Evolutionary conservation across 495 filamentous ascomycete species (phyloP), one percentile per base, ranked within the genome.

Genomic region (Alectoria sarmentosa): DNA sequence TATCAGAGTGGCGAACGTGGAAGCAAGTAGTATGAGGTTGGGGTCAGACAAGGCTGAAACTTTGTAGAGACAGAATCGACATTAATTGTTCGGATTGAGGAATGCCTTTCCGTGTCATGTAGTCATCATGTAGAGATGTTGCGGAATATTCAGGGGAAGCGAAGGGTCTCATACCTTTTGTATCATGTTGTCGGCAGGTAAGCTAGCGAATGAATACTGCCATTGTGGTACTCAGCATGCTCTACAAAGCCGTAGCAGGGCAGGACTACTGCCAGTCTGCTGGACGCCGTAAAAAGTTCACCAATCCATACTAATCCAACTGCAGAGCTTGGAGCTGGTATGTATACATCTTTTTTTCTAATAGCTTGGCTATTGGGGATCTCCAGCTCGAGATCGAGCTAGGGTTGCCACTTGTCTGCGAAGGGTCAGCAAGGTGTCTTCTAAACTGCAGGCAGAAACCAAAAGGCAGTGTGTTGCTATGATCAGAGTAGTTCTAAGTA

Each of bases 31-130:
- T 66, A 65, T 38, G 39, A 61, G 62, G 26, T 66, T 57, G 66
- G 67, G 68, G 80, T 96, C 92, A 96, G 91, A 96, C 92, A 96
- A 96, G 92, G 92, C 91, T 96, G 92, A 96, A 95, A 96, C 91
- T 89, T 87, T 73, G 71, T 75, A 82, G 74, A 78, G 85, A 90
- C 86, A 84, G 82, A 82, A 82, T 95, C 91, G 81, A 93, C 90
- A 95, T 87, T 72, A 73, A 86, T 76, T 84, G 79, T 95, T 96
- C 86, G 83, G 92, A 82, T 89, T 87, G 92, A 96, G 92, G 92
- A 96, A 96, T 96, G 90, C 92, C 90, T 91, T 85, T 88, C 85
- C 85, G 80, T 87, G 86, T 92, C 82, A 79, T 79, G 82, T 84
- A 76, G 85, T 96, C 91, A 96, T 94, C 88, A 94, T 79, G 68